A percentile compares a stretch with the other conserved stretches of the same genome.
Conservation (phyloP, 2,329 filamentous ascomycete genomes). For the Penicillium sp. region DNA sequence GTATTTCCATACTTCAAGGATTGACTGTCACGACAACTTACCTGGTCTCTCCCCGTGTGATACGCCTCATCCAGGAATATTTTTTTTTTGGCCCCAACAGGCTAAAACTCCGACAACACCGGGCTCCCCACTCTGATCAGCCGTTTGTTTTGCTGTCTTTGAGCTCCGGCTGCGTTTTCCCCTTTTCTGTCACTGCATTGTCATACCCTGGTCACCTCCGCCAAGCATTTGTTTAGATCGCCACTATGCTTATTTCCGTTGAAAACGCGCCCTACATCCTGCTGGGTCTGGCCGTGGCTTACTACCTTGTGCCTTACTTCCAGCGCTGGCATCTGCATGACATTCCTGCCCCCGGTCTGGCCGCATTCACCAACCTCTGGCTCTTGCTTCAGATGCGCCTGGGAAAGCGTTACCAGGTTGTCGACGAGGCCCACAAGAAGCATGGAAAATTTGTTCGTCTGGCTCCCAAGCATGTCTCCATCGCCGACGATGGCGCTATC, state of each 20-base stretch:
- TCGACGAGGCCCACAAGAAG: conserved; percentile 76
- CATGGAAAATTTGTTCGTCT: conserved; percentile 80
- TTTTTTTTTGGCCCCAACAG: not conserved
- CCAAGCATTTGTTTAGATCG: not conserved
- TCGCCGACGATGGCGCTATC: conserved; percentile 81
- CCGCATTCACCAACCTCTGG: conserved; percentile 79
- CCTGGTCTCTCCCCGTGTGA: not conserved
- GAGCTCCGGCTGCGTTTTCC: not conserved
- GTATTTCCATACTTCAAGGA: not conserved
- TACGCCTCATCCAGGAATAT: too few species aligned
- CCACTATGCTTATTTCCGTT: conserved; percentile 35
- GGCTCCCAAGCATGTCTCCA: conserved; percentile 80
- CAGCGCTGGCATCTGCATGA: conserved; percentile 57
- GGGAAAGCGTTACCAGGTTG: conserved; percentile 65
- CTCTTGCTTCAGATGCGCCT: conserved; percentile 68
- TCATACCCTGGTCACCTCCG: not conserved
- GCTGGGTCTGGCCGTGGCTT: conserved; percentile 56
- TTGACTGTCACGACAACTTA: not conserved
- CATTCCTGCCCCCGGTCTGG: conserved; percentile 58
- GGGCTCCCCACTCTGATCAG: conserved; percentile 4
- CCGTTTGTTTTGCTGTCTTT: not conserved
- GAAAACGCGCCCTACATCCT: conserved; percentile 45
- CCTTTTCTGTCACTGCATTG: not conserved
- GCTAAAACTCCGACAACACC: not conserved
- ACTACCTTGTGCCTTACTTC: conserved; percentile 63